These are phyloP conservation scores for Macrocybe sp. DNA, from an alignment of 1,284 basidiomycete species.

Conservation along the genomic window DNA sequence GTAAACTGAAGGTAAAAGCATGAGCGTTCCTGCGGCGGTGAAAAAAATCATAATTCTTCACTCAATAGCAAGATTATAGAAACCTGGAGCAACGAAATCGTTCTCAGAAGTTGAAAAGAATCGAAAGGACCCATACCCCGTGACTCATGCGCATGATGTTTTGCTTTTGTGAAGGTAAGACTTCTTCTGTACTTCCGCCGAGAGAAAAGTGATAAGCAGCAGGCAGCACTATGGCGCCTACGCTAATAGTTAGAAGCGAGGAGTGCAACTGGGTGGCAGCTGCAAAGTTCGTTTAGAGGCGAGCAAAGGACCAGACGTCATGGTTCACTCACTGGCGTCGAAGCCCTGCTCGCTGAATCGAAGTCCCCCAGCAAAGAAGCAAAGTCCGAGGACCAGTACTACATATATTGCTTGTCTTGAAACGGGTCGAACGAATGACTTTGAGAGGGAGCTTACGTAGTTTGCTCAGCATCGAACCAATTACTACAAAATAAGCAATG, in stretches of 20 bases:
- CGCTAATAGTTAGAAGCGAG: conserved; percentile 76
- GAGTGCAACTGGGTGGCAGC: conserved; percentile 81
- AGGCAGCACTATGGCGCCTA: conserved; percentile 77
- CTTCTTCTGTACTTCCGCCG: conserved; percentile 30
- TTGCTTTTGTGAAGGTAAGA: conserved; percentile 30
- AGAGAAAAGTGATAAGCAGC: conserved; percentile 70
- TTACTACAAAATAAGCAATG: conserved; percentile 38
- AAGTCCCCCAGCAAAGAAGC: conserved; percentile 76
- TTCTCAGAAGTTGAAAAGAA: not conserved
- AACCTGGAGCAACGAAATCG: conserved; percentile 34
- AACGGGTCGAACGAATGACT: not conserved
- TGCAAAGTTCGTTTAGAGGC: conserved; percentile 13
- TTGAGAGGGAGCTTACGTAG: conserved; percentile 43
- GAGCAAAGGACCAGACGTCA: not conserved
- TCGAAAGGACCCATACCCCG: conserved; percentile 50
- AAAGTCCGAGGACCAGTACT: conserved; percentile 73
- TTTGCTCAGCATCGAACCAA: conserved; percentile 78
- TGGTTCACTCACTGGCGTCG: conserved; percentile 51
- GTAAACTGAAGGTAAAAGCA: conserved; percentile 46
- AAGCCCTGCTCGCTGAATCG: conserved; percentile 77
- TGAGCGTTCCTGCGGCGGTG: too few species aligned
- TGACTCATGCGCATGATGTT: conserved; percentile 82
- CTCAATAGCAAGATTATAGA: conserved; percentile 69
- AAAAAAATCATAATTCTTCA: conserved; percentile 24
- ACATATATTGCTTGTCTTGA: conserved; percentile 2